A percentile compares a stretch with the other conserved stretches of the same genome.
These are phyloP conservation scores for Amniculicola lignicola DNA, from an alignment of 495 filamentous ascomycete species.

Conservation along the genomic window DNA sequence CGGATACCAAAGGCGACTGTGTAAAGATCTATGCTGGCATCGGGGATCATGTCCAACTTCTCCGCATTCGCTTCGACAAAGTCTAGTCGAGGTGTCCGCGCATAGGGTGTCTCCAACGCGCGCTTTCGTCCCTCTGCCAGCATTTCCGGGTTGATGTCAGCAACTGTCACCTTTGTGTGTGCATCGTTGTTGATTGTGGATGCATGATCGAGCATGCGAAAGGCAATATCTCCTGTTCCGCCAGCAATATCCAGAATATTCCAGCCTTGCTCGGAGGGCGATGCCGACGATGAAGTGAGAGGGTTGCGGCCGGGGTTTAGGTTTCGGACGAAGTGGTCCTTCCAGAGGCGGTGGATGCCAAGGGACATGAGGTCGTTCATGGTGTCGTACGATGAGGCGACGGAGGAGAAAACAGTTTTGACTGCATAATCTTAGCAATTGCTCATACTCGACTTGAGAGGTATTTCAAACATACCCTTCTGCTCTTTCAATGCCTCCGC, in stretches of 20 bases:
- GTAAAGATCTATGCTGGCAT: conserved; percentile 76
- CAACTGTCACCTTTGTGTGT: conserved; percentile 75
- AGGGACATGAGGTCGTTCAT: conserved; percentile 99
- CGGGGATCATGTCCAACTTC: conserved; percentile 60
- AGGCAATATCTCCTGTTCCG: conserved; percentile 96
- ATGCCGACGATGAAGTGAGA: conserved; percentile 43
- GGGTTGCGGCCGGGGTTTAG: conserved; percentile 79
- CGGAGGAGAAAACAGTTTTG: conserved; percentile 88
- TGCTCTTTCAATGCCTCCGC: conserved; percentile 77
- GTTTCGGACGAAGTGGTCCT: conserved; percentile 92
- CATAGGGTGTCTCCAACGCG: conserved; percentile 57
- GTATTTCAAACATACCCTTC: conserved; percentile 50
- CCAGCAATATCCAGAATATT: conserved; percentile 96
- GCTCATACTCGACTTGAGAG: background rate
- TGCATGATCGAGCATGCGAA: conserved; percentile 90
- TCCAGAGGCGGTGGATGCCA: conserved; percentile 95
- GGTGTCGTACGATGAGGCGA: conserved; percentile 83
- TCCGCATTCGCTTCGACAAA: conserved; percentile 95
- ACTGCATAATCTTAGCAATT: conserved; percentile 53
- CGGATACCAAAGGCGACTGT: conserved; percentile 97
- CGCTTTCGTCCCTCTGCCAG: conserved; percentile 81
- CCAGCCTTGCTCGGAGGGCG: conserved; percentile 51
- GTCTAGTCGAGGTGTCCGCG: conserved; percentile 54
- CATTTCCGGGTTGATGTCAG: conserved; percentile 96
- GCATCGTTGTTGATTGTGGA: conserved; percentile 77